These are phyloP conservation scores for Clarkia xantiana DNA, from an alignment of 345 rosid genomes.

Conservation along the genomic window DNA sequence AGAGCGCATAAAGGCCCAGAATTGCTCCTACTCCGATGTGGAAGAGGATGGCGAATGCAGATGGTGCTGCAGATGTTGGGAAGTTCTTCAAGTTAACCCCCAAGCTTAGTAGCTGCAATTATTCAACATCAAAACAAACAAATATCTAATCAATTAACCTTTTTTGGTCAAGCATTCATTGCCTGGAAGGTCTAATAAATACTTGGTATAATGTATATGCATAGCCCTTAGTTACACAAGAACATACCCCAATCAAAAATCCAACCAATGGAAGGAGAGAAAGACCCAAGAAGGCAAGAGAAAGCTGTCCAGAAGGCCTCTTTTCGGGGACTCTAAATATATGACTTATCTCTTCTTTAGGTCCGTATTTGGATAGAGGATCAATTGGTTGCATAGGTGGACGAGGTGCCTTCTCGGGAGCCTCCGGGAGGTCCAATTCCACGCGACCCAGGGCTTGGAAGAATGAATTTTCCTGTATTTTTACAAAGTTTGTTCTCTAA, in stretches of 20 bases:
- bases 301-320: constrained; percentile 65
- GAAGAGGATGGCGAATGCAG: constrained; percentile 59
- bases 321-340: constrained; percentile 85
- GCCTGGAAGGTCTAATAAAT: too few species aligned
- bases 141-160: too few species aligned
- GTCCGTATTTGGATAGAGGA: constrained; percentile 56
- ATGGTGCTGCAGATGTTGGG: constrained; percentile 53
- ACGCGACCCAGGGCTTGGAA: constrained; percentile 48
- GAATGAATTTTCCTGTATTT: constrained; percentile 71
- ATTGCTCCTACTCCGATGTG: constrained; percentile 80
- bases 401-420: constrained; percentile 80
- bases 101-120: constrained; percentile 41
- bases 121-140: background rate
- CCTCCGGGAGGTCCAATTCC: constrained; percentile 83
- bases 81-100: constrained; percentile 88
- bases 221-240: background rate
- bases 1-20: constrained; percentile 64
- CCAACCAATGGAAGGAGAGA: constrained; percentile 58
- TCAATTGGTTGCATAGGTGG: constrained; percentile 59
- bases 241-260: constrained; percentile 81
- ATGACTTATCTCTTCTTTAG: constrained; percentile 79
- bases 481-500: too few species aligned
- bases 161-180: too few species aligned
- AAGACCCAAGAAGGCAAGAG: constrained; percentile 75
- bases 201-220: background rate